phyloP scores from a whole-genome alignment of 345 rosid genomes.

The Heritiera littoralis region DNA sequence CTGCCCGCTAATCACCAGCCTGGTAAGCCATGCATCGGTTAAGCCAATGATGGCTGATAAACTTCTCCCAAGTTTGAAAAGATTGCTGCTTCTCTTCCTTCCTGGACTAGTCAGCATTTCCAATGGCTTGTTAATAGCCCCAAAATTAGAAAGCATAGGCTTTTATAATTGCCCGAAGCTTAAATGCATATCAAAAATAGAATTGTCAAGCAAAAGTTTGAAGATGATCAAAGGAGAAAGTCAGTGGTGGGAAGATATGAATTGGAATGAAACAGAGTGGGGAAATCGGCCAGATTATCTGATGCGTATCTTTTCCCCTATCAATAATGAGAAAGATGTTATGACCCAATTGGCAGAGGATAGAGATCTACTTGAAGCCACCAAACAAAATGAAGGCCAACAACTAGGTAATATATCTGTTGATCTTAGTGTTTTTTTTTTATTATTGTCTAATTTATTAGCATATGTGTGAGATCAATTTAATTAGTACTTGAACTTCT shows the following conservation, averaged over 20 bases:
- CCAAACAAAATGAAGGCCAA: not conserved
- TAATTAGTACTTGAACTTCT: not conserved
- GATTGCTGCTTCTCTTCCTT: constrained; percentile 17
- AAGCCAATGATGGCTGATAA: not conserved
- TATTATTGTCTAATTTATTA: too few species aligned
- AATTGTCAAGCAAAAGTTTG: constrained; percentile 19
- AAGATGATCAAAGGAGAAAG: constrained; percentile 20
- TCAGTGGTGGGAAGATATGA: constrained; percentile 24
- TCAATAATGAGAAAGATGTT: constrained; percentile 9
- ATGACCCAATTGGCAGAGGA: constrained; percentile 15
- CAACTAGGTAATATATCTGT: constrained; percentile 5
- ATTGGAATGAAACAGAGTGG: constrained; percentile 20
- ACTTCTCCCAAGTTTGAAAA: constrained; percentile 21
- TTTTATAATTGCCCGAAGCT: constrained; percentile 20
- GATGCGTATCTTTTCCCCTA: constrained; percentile 9
- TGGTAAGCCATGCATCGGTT: not conserved
- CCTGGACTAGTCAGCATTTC: constrained; percentile 19
- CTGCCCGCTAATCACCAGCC: not conserved
- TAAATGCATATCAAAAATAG: not conserved
- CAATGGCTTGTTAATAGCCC: constrained; percentile 11
- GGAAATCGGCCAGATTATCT: not conserved
- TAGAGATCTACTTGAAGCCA: not conserved
- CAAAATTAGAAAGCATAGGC: constrained; percentile 17
- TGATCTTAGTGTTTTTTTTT: too few species aligned
- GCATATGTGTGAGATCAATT: not conserved